These are phyloP conservation scores for Nakaseomyces kungkrabaensis DNA, from an alignment of 1,139 yeast species.

Conservation along the genomic window DNA sequence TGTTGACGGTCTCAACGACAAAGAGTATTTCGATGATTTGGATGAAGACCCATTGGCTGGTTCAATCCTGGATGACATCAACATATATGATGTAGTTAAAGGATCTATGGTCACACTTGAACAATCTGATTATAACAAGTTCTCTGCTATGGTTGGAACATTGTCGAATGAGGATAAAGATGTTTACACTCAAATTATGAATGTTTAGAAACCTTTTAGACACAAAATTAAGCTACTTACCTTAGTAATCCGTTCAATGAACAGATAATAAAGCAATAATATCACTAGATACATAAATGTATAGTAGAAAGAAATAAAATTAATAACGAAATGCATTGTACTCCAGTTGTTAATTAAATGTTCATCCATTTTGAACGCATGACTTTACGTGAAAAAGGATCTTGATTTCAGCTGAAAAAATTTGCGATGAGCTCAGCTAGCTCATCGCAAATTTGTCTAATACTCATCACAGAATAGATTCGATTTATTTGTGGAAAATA, in stretches of 20 bases:
- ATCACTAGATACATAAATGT: background rate
- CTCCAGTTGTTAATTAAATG: too few species aligned
- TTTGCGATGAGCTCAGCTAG: background rate
- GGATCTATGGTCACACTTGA: slow-evolving; percentile 29
- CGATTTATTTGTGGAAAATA: too few species aligned
- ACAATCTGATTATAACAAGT: slow-evolving; percentile 30
- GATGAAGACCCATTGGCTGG: slow-evolving; percentile 76
- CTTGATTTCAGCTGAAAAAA: background rate
- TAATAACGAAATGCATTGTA: too few species aligned
- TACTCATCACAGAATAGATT: too few species aligned
- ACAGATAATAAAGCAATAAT: too few species aligned
- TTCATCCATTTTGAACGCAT: too few species aligned
- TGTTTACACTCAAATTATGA: slow-evolving; percentile 23
- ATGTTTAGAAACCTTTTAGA: slow-evolving; percentile 7
- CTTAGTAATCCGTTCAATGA: too few species aligned
- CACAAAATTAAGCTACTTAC: too few species aligned
- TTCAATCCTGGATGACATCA: slow-evolving; percentile 65
- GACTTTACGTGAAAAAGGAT: too few species aligned
- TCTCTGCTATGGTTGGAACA: slow-evolving; percentile 27
- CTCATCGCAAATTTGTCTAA: too few species aligned
- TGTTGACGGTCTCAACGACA: slow-evolving; percentile 30
- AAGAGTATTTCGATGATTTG: slow-evolving; percentile 44
- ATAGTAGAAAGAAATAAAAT: background rate
- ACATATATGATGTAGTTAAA: slow-evolving; percentile 48
- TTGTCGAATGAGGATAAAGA: slow-evolving; percentile 31